These are phyloP conservation scores for Herpetomonas samuelpessoai DNA, from an alignment of 208 protist genomes.

Conservation along the genomic window DNA sequence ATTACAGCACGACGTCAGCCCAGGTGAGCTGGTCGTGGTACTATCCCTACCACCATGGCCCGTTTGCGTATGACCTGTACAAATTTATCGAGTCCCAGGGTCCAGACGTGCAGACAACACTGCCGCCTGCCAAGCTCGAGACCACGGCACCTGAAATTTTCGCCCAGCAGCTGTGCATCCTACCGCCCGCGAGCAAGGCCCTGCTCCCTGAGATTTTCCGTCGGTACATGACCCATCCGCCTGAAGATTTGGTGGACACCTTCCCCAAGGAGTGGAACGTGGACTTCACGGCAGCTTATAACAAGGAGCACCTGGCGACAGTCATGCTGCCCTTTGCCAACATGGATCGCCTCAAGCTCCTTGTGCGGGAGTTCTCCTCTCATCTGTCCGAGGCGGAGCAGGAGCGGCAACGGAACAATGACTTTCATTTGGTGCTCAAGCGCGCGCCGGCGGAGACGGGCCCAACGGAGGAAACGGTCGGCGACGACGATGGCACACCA, in stretches of 20 bases:
- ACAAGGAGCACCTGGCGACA: slow-evolving; percentile 62
- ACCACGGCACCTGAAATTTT: slow-evolving; percentile 43
- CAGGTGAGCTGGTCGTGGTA: slow-evolving; percentile 78
- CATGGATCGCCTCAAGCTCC: slow-evolving; percentile 26
- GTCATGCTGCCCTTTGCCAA: slow-evolving; percentile 77
- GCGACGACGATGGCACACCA: not conserved
- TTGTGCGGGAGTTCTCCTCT: slow-evolving; percentile 18
- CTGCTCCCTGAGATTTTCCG: slow-evolving; percentile 56
- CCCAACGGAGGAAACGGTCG: not conserved
- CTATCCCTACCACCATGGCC: slow-evolving; percentile 76
- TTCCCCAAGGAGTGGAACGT: slow-evolving; percentile 67
- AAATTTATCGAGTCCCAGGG: slow-evolving; percentile 37
- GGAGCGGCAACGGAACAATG: slow-evolving; percentile 14
- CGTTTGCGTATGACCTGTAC: slow-evolving; percentile 65
- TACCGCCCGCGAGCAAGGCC: slow-evolving; percentile 51
- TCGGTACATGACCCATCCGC: slow-evolving; percentile 37
- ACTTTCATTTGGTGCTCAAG: slow-evolving; percentile 34
- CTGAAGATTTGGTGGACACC: slow-evolving; percentile 37
- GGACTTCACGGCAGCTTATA: slow-evolving; percentile 56
- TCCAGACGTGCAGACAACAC: slow-evolving; percentile 18
- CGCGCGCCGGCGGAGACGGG: not conserved
- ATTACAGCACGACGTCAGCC: slow-evolving; percentile 60
- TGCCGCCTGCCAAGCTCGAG: slow-evolving; percentile 37
- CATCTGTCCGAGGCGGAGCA: slow-evolving; percentile 39
- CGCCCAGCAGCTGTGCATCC: slow-evolving; percentile 75